Evolutionary conservation across 1,284 basidiomycete genomes (phyloP).

Genomic region (Fereydounia khargensis): DNA sequence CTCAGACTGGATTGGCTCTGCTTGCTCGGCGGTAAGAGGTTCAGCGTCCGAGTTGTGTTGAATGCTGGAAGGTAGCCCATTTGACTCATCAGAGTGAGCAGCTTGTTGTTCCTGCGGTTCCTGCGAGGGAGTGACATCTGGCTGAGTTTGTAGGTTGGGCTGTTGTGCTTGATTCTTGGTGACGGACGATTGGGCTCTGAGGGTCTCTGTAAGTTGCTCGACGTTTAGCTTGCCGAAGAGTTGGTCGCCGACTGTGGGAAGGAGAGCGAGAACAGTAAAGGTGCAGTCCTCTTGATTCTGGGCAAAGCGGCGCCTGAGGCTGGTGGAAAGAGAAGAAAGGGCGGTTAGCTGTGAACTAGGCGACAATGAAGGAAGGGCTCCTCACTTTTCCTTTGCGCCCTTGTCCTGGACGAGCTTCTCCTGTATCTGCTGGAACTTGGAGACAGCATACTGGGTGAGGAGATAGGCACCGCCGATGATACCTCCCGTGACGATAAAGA

Average conservation of each 20-base stretch:
- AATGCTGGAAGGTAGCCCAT: no score
- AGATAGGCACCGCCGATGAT: conserved; percentile 69
- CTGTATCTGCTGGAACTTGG: conserved; percentile 71
- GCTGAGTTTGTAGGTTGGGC: no score
- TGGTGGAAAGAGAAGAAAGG: conserved; percentile 53
- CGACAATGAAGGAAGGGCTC: conserved; percentile 11
- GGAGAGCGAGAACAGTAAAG: conserved; percentile 75
- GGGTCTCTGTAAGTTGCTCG: conserved; percentile 71
- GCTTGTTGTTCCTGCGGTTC: conserved; percentile 3
- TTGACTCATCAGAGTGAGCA: conserved; percentile 2
- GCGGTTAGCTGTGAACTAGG: not conserved
- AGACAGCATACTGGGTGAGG: conserved; percentile 67
- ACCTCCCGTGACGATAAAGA: conserved; percentile 58
- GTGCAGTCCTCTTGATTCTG: conserved; percentile 79
- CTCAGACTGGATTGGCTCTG: no score
- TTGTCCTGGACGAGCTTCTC: conserved; percentile 68
- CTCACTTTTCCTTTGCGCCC: conserved; percentile 73
- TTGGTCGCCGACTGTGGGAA: conserved; percentile 73
- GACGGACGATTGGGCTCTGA: conserved; percentile 60
- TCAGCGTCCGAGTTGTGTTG: no score
- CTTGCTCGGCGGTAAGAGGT: no score
- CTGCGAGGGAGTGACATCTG: no score
- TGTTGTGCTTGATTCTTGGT: no score
- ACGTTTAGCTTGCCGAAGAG: conserved; percentile 77
- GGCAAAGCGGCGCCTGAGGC: conserved; percentile 72